These are phyloP conservation scores for Linnemannia elongata DNA, from an alignment of 192 early-diverging fungal genomes.

Conservation along the genomic window DNA sequence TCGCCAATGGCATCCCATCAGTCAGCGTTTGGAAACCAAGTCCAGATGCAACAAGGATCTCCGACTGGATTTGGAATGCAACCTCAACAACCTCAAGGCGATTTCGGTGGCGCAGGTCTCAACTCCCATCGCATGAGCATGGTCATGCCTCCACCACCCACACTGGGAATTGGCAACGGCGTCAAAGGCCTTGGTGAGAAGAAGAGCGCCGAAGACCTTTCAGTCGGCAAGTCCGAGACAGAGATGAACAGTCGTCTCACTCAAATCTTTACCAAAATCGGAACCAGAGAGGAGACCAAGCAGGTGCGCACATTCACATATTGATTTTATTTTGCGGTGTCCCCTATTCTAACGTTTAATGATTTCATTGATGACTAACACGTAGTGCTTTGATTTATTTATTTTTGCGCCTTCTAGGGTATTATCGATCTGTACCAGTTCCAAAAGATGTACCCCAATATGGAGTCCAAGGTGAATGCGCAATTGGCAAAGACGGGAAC, in stretches of 20 bases:
- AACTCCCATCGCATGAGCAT: constrained; percentile 25
- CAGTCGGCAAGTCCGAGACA: constrained; percentile 58
- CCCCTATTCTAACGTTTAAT: background rate
- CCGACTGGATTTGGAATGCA: constrained; percentile 21
- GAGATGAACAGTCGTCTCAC: constrained; percentile 76
- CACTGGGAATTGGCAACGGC: constrained; percentile 8
- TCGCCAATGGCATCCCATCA: constrained; percentile 29
- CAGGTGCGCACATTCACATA: constrained; percentile 53
- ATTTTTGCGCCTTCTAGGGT: constrained; percentile 58
- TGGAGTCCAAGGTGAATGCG: constrained; percentile 71
- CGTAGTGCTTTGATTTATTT: background rate
- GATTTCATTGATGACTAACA: background rate
- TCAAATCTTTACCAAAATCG: constrained; percentile 81
- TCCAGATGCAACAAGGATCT: background rate
- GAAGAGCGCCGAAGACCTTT: constrained; percentile 17
- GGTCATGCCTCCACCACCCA: constrained; percentile 24
- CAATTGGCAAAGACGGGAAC: constrained; percentile 72
- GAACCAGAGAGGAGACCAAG: constrained; percentile 75
- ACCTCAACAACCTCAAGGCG: constrained; percentile 10
- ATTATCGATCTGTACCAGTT: constrained; percentile 83
- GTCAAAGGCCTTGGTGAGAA: constrained; percentile 11
- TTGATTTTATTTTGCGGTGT: background rate
- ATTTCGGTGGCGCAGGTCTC: constrained; percentile 24
- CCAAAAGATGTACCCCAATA: constrained; percentile 78
- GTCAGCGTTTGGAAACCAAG: constrained; percentile 26